Base-by-base conservation (phyloP, 768 basidiomycete species). In the Neoboletus magnificus region DNA sequence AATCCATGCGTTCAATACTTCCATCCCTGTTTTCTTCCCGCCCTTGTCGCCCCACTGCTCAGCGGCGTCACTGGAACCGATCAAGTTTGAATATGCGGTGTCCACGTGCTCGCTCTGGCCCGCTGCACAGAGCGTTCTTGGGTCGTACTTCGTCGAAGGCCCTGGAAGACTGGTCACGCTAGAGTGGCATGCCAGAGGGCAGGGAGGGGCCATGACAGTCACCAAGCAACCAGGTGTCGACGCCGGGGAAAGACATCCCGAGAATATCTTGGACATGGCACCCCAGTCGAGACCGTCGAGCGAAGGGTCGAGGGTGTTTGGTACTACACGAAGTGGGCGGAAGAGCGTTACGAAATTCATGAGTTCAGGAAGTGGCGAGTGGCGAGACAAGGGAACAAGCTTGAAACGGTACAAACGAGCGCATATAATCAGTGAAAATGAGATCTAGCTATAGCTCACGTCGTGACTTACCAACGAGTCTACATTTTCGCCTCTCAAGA, bases 321-420 rank as follows among this genome's bases (percentile, higher is more conserved):
- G 96, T 2, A 92, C 80, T 1, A 98, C 71, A 4, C 81, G 77
- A 39, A 73, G 77, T 0, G 96, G 96, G 20, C 81, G 80, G 72
- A 99, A 97, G 18, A 96, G 78, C 0, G 79, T 74, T 25, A 97
- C 91, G 50, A 99, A 87, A 1, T 76, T 72, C 56, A 86, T 84
- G 1, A 99, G 80, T 66, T 98, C 96, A 0, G 91, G 89, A 5
- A 97, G 80, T 0, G 89, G 79, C 0, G 93, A 96, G 66, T 98
- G 96, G 2, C 96, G 83, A 10, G 84, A 83, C 6, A 98, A 77
- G 1, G 93, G 93, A 8, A 89, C 85, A 10, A 91, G 80, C 92
- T 95, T 50, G 16, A 27, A 11, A 27, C 2, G 11, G 7, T 22
- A 16, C 13, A 50, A 15, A 32, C 1, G 16, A 40, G 55, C 18